Evolutionary conservation across 345 rosid genomes (phyloP), one percentile per base, ranked within the genome.

Genomic region (Carallia brachiata): DNA sequence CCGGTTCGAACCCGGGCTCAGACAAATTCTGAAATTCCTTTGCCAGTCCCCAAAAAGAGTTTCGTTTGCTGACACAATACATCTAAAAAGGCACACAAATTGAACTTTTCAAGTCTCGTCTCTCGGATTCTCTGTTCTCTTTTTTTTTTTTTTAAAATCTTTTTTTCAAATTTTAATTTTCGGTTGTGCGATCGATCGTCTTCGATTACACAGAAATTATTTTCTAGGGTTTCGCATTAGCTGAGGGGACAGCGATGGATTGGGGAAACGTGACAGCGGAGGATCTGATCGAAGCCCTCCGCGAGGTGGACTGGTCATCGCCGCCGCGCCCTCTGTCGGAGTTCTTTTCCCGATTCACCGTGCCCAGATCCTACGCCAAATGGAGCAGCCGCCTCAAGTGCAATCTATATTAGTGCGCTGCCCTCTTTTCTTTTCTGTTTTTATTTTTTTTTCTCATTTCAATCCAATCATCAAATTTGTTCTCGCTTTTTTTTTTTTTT

Each of bases 251-350:
- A 16, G 39, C 57, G 6, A 94, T 95, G 99, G 99, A 95, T 88
- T 95, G 99, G 99, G 99, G 98, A 67, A 95, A 76, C 73, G 99
- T 95, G 67, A 88, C 97, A 18, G 91, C 85, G 2, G 98, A 92
- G 72, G 99, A 95, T 83, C 91, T 95, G 73, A 79, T 88, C 70
- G 94, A 95, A 82, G 98, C 98, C 48, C 98, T 95, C 50, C 93
- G 99, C n/a, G 99, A 95, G 67, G 99, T 95, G 54, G 98, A 95
- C 64, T 95, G 98, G 99, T 95, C 97, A 58, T 85, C 95, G n/a
- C 98, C 99, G 36, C 99, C 99, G 36, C 94, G 98, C 17, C 97
- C 99, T 36, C 73, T 81, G 10, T 78, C 98, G 0, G 98, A 95
- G 74, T 95, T 95, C 83, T 92, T 92, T 79, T 90, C 97, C 52